Conservation (phyloP, 352 stramenopile species). For the Phytophthora pluvialis region DNA sequence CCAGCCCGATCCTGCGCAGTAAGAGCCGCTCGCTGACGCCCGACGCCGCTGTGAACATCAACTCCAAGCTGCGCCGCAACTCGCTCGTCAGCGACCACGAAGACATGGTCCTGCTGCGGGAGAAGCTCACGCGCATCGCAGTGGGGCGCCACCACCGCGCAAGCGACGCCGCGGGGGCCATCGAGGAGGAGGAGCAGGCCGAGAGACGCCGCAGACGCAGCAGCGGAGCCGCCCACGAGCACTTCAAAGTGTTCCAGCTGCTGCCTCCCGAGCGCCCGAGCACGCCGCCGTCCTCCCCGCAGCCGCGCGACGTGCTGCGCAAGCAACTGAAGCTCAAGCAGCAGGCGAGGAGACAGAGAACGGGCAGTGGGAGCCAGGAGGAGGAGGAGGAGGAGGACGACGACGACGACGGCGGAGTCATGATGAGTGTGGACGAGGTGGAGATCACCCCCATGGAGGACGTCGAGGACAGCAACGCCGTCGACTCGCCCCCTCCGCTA, state of each 20-base stretch:
- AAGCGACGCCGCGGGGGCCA: slow-evolving; percentile 1
- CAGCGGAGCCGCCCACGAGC: slow-evolving; percentile 13
- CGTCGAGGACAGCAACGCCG: slow-evolving; percentile 33
- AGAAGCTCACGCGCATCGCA: slow-evolving; percentile 81
- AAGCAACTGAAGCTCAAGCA: slow-evolving; percentile 73
- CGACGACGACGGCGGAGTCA: slow-evolving; percentile 18
- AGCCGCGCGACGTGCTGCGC: slow-evolving; percentile 75
- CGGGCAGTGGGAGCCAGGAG: slow-evolving; percentile 8
- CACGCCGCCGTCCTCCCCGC: slow-evolving; percentile 80
- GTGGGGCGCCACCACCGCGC: slow-evolving; percentile 35
- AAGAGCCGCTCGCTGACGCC: slow-evolving; percentile 23
- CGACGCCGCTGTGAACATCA: slow-evolving; percentile 38
- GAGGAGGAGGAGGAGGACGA: not conserved
- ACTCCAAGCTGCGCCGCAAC: slow-evolving; percentile 51
- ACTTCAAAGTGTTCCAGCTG: slow-evolving; percentile 61
- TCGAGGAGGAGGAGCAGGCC: slow-evolving; percentile 17
- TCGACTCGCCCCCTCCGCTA: slow-evolving; percentile 15
- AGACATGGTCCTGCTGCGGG: slow-evolving; percentile 70
- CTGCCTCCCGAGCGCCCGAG: slow-evolving; percentile 52
- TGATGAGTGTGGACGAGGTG: slow-evolving; percentile 67
- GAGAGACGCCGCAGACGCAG: slow-evolving; percentile 12
- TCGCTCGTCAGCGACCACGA: slow-evolving; percentile 66
- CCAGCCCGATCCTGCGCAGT: slow-evolving; percentile 29
- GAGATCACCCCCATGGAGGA: slow-evolving; percentile 59
- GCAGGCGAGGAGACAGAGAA: slow-evolving; percentile 11